Conservation (phyloP, 2,329 filamentous ascomycete genomes). For the Cryphonectria naterciae region DNA sequence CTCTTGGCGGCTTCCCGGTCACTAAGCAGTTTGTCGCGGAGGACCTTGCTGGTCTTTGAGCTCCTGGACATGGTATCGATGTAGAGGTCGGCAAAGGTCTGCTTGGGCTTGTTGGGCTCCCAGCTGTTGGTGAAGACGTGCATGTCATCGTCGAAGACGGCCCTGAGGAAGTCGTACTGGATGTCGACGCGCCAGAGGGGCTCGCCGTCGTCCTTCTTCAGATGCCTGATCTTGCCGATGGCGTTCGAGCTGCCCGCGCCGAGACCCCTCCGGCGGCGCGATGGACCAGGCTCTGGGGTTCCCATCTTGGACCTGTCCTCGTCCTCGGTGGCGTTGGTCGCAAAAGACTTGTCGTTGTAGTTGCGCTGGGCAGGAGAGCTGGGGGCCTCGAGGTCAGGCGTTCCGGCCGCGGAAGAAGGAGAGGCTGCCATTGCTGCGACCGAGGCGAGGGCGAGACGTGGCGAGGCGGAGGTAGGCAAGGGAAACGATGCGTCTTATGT, state of each 20-base stretch:
- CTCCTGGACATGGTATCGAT: constrained; percentile 98
- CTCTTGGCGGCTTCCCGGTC: constrained; percentile 91
- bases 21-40: constrained; percentile 93
- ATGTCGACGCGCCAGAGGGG: constrained; percentile 87
- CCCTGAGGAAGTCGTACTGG: constrained; percentile 82
- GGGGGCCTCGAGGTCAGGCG: constrained; percentile 51
- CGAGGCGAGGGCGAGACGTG: background rate
- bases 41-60: constrained; percentile 98
- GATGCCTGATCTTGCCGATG: constrained; percentile 74
- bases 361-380: constrained; percentile 49
- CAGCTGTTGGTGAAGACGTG: constrained; percentile 91
- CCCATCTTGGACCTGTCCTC: constrained; percentile 49
- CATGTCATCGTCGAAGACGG: constrained; percentile 75
- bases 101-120: constrained; percentile 65
- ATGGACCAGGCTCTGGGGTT: constrained; percentile 46
- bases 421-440: constrained; percentile 36
- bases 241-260: constrained; percentile 41
- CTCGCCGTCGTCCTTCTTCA: constrained; percentile 89
- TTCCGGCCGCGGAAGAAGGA: constrained; percentile 45
- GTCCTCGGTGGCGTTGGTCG: constrained; percentile 52
- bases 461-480: background rate
- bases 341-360: constrained; percentile 49
- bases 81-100: constrained; percentile 92
- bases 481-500: background rate
- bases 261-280: constrained; percentile 34